These are phyloP conservation scores for Chrysoporthe puriensis DNA, from an alignment of 2,329 filamentous ascomycete genomes.

Conservation along the genomic window DNA sequence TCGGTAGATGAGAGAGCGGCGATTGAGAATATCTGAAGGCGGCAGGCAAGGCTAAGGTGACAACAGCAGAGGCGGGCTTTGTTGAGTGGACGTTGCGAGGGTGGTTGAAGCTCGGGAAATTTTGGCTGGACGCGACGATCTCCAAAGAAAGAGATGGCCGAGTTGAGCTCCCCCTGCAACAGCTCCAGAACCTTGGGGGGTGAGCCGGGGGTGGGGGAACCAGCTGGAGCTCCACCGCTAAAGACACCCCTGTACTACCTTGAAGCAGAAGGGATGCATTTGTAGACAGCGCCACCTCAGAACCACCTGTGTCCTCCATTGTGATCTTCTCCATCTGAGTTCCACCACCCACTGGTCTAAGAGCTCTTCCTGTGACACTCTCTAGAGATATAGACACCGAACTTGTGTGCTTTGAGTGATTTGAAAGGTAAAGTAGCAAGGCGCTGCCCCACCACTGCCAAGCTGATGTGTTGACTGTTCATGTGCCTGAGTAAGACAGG, in stretches of 20 bases:
- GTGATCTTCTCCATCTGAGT: neutral
- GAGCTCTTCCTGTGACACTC: neutral
- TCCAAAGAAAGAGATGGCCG: neutral
- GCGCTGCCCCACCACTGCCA: too few relatives aligned
- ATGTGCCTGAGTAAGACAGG: neutral
- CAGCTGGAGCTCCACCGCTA: constrained; percentile 7
- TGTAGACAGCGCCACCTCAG: neutral
- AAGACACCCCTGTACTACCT: constrained; percentile 14
- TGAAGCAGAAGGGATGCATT: neutral
- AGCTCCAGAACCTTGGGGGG: constrained; percentile 9
- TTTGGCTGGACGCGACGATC: constrained; percentile 14
- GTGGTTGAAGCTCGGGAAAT: constrained; percentile 19
- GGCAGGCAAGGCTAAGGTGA: neutral
- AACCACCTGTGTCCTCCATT: neutral
- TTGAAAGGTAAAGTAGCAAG: neutral
- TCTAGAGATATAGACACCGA: neutral
- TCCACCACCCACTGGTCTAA: neutral
- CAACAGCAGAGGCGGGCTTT: neutral
- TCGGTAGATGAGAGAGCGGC: neutral
- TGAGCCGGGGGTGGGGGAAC: neutral
- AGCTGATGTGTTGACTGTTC: neutral
- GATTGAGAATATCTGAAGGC: too few relatives aligned
- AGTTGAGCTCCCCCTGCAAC: constrained; percentile 26
- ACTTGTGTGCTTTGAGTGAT: neutral
- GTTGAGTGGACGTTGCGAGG: neutral